Conservation (phyloP, 2,329 filamentous ascomycete genomes). For the Colletotrichum lini region DNA sequence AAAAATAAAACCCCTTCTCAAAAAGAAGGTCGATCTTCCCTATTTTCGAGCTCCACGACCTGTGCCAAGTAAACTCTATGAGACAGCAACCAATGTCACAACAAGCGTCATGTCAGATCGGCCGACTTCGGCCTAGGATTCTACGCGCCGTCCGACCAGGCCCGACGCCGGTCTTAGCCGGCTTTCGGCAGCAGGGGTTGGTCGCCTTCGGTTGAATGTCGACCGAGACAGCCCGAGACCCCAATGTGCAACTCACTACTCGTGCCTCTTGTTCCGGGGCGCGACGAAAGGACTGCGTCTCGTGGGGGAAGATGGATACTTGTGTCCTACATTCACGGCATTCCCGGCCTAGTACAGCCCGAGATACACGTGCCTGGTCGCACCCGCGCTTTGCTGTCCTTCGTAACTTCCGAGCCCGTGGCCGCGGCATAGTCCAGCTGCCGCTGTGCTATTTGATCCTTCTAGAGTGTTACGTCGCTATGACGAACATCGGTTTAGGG, state of each 20-base stretch:
- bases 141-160: background rate
- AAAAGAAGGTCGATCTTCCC: background rate
- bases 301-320: background rate
- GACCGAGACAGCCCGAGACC: conserved; percentile 18
- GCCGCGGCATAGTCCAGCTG: background rate
- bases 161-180: background rate
- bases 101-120: background rate
- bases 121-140: background rate
- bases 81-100: no score
- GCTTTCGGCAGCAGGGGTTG: background rate
- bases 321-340: no score
- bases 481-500: background rate
- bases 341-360: conserved; percentile 19
- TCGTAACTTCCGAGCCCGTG: background rate
- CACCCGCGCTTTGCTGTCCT: background rate
- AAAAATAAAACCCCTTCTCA: background rate
- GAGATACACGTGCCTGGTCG: background rate
- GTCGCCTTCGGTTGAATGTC: background rate
- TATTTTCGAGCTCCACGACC: background rate
- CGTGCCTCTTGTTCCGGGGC: background rate
- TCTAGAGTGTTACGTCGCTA: background rate
- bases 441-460: background rate
- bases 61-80: no score
- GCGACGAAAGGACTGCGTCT: background rate
- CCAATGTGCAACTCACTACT: background rate